phyloP scores from a whole-genome alignment of 164 flowering plant genomes.

The Amborella trichopoda region DNA sequence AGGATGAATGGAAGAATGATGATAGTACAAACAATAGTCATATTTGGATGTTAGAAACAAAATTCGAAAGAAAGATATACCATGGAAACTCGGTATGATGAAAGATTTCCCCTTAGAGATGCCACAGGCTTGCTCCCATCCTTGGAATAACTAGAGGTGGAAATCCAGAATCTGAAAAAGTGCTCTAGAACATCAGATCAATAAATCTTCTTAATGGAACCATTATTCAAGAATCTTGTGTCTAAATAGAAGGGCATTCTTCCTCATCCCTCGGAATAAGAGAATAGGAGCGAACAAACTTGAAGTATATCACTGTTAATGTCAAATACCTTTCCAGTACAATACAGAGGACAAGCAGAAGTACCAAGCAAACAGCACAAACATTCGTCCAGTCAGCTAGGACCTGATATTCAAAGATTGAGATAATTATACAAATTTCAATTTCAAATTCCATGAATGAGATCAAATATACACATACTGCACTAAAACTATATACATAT shows the following conservation, averaged over 20 bases:
- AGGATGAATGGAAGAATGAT: background rate
- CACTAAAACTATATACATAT: too few relatives aligned
- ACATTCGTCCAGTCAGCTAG: constrained; percentile 49
- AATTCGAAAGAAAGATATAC: constrained; percentile 22
- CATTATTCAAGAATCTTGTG: too few relatives aligned
- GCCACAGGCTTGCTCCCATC: constrained; percentile 11
- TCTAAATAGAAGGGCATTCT: too few relatives aligned
- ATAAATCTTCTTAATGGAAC: too few relatives aligned
- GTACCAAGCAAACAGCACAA: constrained; percentile 22
- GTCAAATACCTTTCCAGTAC: constrained; percentile 36
- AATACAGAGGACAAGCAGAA: constrained; percentile 24
- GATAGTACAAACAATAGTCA: constrained; percentile 3
- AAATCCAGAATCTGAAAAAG: constrained; percentile 28
- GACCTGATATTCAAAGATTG: constrained; percentile 31
- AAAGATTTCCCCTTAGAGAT: constrained; percentile 33
- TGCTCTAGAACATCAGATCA: constrained; percentile 3
- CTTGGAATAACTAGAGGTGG: constrained; percentile 6
- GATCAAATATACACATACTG: too few relatives aligned
- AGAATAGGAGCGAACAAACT: too few relatives aligned
- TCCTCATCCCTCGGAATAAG: too few relatives aligned
- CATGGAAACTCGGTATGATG: constrained; percentile 67
- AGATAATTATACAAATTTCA: background rate
- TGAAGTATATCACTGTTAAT: too few relatives aligned
- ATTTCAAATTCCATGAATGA: too few relatives aligned
- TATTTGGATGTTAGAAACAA: background rate